These are phyloP conservation scores for Yarrowia sp. DNA, from an alignment of 805 yeast genomes.

Conservation along the genomic window DNA sequence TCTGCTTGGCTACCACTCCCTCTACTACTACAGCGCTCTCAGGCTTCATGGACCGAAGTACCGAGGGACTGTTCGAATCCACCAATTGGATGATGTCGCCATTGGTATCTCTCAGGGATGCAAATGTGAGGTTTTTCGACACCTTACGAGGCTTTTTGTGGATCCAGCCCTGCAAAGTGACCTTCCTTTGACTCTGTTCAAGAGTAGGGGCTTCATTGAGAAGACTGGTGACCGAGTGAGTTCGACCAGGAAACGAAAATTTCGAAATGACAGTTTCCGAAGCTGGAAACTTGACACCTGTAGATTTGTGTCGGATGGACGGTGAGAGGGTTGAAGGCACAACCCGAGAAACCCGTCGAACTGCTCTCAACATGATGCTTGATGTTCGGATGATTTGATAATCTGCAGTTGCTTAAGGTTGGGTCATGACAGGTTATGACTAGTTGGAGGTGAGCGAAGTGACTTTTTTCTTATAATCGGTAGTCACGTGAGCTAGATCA, in stretches of 20 bases:
- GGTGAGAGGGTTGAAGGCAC: slow-evolving; percentile 6
- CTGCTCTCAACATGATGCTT: slow-evolving; percentile 18
- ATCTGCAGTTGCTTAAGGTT: not conserved
- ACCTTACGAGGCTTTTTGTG: slow-evolving; percentile 74
- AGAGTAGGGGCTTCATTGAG: not conserved
- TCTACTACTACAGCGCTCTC: slow-evolving; percentile 78
- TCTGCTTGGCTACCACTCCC: slow-evolving; percentile 55
- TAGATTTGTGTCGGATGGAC: slow-evolving; percentile 20
- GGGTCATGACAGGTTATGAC: slow-evolving; percentile 14
- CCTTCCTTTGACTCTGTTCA: slow-evolving; percentile 35
- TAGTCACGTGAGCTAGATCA: not conserved
- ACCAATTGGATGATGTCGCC: slow-evolving; percentile 73
- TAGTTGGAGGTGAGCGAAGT: not conserved
- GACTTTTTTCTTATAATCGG: too few species aligned
- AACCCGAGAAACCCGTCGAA: slow-evolving; percentile 9
- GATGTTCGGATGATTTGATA: not conserved
- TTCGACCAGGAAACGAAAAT: slow-evolving; percentile 11
- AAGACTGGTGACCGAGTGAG: slow-evolving; percentile 24
- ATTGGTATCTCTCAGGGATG: slow-evolving; percentile 71
- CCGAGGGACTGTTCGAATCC: slow-evolving; percentile 51
- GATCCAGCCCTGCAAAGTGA: slow-evolving; percentile 82
- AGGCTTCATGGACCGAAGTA: slow-evolving; percentile 59
- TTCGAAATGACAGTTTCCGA: slow-evolving; percentile 19
- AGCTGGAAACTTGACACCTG: slow-evolving; percentile 7
- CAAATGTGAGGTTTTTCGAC: slow-evolving; percentile 72